Evolutionary conservation across 345 rosid species (phyloP).

Genomic region (Nasturtium officinale): DNA sequence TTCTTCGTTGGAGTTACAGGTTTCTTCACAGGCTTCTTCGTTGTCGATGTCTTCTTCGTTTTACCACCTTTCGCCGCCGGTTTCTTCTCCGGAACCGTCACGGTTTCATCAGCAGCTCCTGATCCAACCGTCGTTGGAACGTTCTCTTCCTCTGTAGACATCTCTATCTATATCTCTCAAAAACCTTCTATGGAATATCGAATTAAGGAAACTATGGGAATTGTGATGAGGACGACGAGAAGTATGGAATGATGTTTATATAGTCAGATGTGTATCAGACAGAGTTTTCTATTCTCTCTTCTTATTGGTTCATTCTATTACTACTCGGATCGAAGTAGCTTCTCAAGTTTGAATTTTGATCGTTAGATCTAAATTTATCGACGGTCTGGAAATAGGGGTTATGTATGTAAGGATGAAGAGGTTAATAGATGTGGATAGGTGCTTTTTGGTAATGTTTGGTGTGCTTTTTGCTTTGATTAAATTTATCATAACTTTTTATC

Average conservation of each 20-base stretch:
- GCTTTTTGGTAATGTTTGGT: slow-evolving; percentile 47
- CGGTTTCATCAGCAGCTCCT: slow-evolving; percentile 42
- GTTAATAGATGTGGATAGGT: slow-evolving; percentile 37
- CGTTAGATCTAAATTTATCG: slow-evolving; percentile 61
- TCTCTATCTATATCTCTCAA: neutral
- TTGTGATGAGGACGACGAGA: slow-evolving; percentile 38
- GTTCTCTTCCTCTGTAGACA: slow-evolving; percentile 39
- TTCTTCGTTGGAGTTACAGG: slow-evolving; percentile 44
- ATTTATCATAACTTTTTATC: slow-evolving; percentile 37
- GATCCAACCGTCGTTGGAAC: slow-evolving; percentile 49
- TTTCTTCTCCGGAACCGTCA: slow-evolving; percentile 41
- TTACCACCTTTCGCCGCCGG: slow-evolving; percentile 46
- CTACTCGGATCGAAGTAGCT: slow-evolving; percentile 55
- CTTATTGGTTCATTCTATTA: slow-evolving; percentile 53
- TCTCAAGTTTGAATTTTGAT: slow-evolving; percentile 54
- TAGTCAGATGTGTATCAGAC: slow-evolving; percentile 50
- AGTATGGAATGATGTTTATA: slow-evolving; percentile 47
- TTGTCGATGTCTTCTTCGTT: slow-evolving; percentile 44
- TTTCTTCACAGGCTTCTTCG: slow-evolving; percentile 46
- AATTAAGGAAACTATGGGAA: neutral
- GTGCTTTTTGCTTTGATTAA: slow-evolving; percentile 69
- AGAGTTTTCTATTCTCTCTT: slow-evolving; percentile 43
- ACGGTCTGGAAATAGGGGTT: slow-evolving; percentile 43
- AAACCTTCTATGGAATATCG: neutral
- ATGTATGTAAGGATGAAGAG: slow-evolving; percentile 28